phyloP scores from a whole-genome alignment of 2,329 filamentous ascomycete genomes.

The Metarhizium album region DNA sequence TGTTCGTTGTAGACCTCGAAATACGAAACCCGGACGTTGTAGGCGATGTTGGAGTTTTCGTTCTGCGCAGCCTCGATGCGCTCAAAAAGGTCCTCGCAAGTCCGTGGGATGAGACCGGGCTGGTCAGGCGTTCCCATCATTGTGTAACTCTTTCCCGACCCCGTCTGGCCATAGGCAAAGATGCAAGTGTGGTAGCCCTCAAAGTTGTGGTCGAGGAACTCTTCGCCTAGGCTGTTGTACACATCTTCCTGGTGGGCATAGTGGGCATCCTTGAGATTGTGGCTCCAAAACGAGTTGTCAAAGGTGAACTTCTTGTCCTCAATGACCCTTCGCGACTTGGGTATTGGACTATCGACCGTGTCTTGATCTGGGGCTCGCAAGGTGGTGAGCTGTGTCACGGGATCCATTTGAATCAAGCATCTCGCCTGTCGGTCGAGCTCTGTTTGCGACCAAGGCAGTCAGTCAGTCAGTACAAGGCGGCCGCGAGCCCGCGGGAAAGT shows the following conservation, averaged over 20 bases:
- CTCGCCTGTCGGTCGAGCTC: slow-evolving; percentile 70
- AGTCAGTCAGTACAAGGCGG: background rate
- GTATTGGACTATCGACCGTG: slow-evolving; percentile 38
- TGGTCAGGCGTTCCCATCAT: slow-evolving; percentile 88
- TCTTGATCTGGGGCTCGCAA: slow-evolving; percentile 54
- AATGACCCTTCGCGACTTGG: slow-evolving; percentile 58
- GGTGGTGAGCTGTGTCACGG: slow-evolving; percentile 72
- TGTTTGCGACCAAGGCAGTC: slow-evolving; percentile 27
- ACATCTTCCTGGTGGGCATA: slow-evolving; percentile 90
- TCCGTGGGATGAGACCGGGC: slow-evolving; percentile 85
- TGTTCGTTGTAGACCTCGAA: slow-evolving; percentile 99
- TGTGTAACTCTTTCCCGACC: slow-evolving; percentile 95
- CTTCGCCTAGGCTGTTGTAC: slow-evolving; percentile 87
- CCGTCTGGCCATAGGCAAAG: slow-evolving; percentile 96
- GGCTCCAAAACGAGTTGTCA: slow-evolving; percentile 98
- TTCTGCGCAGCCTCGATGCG: slow-evolving; percentile 69
- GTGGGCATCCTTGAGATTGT: slow-evolving; percentile 65
- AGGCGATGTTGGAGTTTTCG: slow-evolving; percentile 84
- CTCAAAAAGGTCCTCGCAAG: slow-evolving; percentile 92
- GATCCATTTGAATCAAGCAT: slow-evolving; percentile 90
- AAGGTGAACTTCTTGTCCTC: slow-evolving; percentile 93
- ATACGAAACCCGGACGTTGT: slow-evolving; percentile 95
- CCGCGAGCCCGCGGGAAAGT: background rate
- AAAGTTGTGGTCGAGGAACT: slow-evolving; percentile 98
- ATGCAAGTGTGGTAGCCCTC: slow-evolving; percentile 99